Conservation (phyloP, 495 filamentous ascomycete species). For the Podospora didyma region DNA sequence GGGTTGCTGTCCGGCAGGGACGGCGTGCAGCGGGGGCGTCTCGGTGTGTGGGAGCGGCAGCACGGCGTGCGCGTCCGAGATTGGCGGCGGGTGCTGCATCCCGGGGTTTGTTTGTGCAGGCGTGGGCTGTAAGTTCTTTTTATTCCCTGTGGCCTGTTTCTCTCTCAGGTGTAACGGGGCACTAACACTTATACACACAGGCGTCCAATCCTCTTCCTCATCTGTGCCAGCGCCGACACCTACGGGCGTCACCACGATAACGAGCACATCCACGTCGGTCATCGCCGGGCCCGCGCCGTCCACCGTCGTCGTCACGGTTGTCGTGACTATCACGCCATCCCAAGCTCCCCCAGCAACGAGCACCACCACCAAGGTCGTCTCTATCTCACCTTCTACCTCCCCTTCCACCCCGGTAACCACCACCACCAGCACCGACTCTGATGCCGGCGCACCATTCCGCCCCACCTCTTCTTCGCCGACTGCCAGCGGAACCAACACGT, state of each 20-base stretch:
- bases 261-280: slow-evolving; percentile 22
- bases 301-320: slow-evolving; percentile 32
- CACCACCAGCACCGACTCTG: slow-evolving; percentile 23
- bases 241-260: slow-evolving; percentile 19
- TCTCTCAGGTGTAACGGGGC: not conserved
- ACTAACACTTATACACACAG: slow-evolving; percentile 9
- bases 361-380: slow-evolving; percentile 36
- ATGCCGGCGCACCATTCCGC: slow-evolving; percentile 31
- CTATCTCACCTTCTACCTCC: slow-evolving; percentile 16
- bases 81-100: slow-evolving; percentile 87
- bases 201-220: slow-evolving; percentile 26
- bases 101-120: slow-evolving; percentile 73
- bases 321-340: slow-evolving; percentile 32
- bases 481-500: slow-evolving; percentile 23
- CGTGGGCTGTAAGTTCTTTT: slow-evolving; percentile 65
- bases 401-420: slow-evolving; percentile 18
- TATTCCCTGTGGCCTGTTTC: not conserved
- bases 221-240: slow-evolving; percentile 31
- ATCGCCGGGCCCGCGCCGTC: slow-evolving; percentile 18
- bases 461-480: slow-evolving; percentile 32
- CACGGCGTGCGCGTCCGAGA: slow-evolving; percentile 58
- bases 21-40: slow-evolving; percentile 63
- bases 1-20: slow-evolving; percentile 78
- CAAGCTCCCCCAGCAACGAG: slow-evolving; percentile 24
- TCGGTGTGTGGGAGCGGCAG: slow-evolving; percentile 60